Evolutionary conservation across 768 basidiomycete species (phyloP), one percentile per base, ranked within the genome.

Genomic region (Russula lepida): DNA sequence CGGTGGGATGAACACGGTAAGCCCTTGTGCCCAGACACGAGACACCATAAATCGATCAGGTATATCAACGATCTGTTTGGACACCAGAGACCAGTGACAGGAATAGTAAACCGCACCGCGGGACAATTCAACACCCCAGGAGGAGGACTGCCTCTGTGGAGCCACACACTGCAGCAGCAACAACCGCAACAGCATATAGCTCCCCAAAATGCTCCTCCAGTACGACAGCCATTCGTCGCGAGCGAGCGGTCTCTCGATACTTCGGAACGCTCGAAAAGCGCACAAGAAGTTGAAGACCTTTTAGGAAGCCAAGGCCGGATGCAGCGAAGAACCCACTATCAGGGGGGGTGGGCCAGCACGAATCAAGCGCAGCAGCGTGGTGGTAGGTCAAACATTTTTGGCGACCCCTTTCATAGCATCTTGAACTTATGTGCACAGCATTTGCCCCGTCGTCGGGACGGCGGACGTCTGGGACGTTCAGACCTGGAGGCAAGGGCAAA

Each of bases 201-300:
- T 6, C 35, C 50, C 23, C 60, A 62, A 25, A 58, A 27, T 17
- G 51, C 30, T 21, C 6, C 30, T 12, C 62, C 51, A 2, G 71
- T 62, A 69, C 68, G 52, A 66, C 71, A 60, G 66, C 68, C 46
- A 77, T 80, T 58, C 74, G 72, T 28, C 74, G 77, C 23, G 77
- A 81, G 65, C 74, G 74, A 59, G 74, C 80, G 32, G 73, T 74
- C 28, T 83, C 85, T 68, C 77, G 50, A 19, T 19, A 11, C 43
- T n/a, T 63, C 62, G 57, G 52, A 54, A 32, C 62, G 52, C n/a
- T 58, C 87, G 33, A 82, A 83, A 56, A 88, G 86, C 69, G 78
- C 81, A 1, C 80, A 83, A 53, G 88, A 89, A 68, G 85, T 89
- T n/a, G 88, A 90, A 68, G 79, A 80, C 63, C 69, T 88, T 62